Evolutionary conservation across 192 early-diverging fungal species (phyloP).

Genomic region (Podila epicladia): DNA sequence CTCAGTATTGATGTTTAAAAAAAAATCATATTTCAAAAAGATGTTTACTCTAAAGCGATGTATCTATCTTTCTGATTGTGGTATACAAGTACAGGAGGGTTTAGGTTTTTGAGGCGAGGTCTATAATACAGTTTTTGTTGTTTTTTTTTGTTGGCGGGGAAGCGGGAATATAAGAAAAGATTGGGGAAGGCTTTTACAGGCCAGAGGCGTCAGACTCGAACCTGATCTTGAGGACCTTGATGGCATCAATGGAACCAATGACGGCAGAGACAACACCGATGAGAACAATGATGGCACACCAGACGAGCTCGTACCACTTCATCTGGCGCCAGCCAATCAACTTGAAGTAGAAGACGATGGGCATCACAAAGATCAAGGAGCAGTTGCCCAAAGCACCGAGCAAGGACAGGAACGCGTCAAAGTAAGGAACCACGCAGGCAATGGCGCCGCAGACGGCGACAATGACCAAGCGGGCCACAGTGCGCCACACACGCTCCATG

Average conservation of each 20-base stretch:
- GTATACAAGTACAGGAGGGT: no score
- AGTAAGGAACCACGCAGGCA: conserved; percentile 79
- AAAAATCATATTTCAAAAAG: no score
- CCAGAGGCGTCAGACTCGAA: conserved; percentile 27
- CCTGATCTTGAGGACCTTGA: conserved; percentile 63
- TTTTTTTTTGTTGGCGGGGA: no score
- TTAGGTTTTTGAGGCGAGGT: no score
- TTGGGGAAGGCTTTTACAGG: no score
- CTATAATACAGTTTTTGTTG: no score
- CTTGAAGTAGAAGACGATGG: conserved; percentile 80
- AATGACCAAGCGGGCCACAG: conserved; percentile 62
- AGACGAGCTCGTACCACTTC: conserved; percentile 57
- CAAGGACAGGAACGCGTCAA: conserved; percentile 82
- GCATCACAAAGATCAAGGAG: conserved; percentile 86
- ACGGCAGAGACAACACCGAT: conserved; percentile 71
- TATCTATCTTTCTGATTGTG: no score
- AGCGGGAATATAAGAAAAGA: no score
- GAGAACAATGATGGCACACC: conserved; percentile 63
- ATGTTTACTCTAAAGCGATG: no score
- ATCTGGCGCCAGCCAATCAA: conserved; percentile 71
- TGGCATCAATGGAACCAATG: conserved; percentile 72
- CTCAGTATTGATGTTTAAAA: no score
- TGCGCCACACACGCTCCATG: conserved; percentile 66
- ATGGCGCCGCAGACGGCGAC: conserved; percentile 65
- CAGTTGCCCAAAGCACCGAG: conserved; percentile 85